Evolutionary conservation across 2,329 filamentous ascomycete genomes (phyloP).

Genomic region (Hypoxylon sp.): DNA sequence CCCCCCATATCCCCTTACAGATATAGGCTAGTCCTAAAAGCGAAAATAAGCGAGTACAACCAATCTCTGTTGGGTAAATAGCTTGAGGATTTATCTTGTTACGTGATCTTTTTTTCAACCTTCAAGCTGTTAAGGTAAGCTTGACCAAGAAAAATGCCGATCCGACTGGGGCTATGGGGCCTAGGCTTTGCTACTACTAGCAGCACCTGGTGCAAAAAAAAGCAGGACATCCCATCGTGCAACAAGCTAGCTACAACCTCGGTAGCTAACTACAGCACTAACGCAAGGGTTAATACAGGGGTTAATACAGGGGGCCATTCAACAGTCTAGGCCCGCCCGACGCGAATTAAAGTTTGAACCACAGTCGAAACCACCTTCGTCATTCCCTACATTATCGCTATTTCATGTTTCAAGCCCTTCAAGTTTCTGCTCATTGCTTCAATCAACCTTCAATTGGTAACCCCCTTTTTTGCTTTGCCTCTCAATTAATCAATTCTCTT

Average conservation of each 20-base stretch:
- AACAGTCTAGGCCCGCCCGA: conserved; percentile 25
- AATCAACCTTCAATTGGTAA: conserved; percentile 10
- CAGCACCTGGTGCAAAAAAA: not conserved
- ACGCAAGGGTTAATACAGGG: conserved; percentile 14
- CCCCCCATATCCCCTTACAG: conserved; percentile 39
- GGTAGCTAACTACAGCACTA: not conserved
- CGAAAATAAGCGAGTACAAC: not conserved
- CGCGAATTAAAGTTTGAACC: conserved; percentile 34
- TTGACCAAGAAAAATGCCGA: conserved; percentile 40
- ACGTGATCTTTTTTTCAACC: conserved; percentile 4
- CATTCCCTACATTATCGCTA: conserved; percentile 34
- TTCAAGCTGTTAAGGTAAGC: conserved; percentile 22
- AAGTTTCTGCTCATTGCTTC: conserved; percentile 7
- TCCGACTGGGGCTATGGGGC: conserved; percentile 35
- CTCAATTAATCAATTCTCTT: conserved; percentile 7
- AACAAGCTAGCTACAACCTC: conserved; percentile 4
- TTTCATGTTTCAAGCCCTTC: conserved; percentile 27
- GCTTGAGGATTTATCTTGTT: conserved; percentile 27
- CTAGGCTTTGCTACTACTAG: conserved; percentile 15
- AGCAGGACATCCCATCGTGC: not conserved
- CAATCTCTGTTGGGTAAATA: conserved; percentile 19
- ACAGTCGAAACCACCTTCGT: conserved; percentile 41
- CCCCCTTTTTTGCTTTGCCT: conserved; percentile 2
- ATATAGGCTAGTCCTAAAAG: conserved; percentile 9
- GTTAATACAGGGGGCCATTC: conserved; percentile 17